phyloP scores from a whole-genome alignment of 306 rosid genomes.

The Dicorynia guianensis region DNA sequence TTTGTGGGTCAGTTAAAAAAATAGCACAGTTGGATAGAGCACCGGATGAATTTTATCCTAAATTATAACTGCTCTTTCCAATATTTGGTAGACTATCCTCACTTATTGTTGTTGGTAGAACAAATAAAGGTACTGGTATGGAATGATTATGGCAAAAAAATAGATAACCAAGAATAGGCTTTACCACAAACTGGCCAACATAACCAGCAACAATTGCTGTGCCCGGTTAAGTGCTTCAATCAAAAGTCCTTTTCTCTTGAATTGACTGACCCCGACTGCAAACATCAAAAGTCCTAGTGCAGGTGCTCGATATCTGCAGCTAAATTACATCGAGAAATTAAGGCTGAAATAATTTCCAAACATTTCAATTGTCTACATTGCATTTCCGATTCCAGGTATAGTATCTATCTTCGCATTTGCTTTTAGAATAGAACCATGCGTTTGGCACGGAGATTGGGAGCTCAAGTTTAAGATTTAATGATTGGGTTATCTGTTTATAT shows the following conservation, averaged over 20 bases:
- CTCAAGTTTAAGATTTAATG: no score
- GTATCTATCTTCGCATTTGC: no score
- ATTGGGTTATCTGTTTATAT: no score
- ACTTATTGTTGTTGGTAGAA: slow-evolving; percentile 88
- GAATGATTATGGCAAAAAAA: slow-evolving; percentile 66
- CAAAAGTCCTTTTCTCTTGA: slow-evolving; percentile 91
- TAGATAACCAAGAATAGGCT: slow-evolving; percentile 91
- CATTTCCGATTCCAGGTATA: no score
- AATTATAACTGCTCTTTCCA: slow-evolving; percentile 27
- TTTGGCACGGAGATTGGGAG: no score
- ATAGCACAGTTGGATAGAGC: slow-evolving; percentile 87
- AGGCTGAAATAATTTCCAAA: neutral
- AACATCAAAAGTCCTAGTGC: slow-evolving; percentile 98
- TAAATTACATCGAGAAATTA: neutral
- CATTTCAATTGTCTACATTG: slow-evolving; percentile 1
- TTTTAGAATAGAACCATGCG: no score
- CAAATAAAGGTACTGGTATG: slow-evolving; percentile 65
- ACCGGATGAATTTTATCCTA: no score
- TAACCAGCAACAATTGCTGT: slow-evolving; percentile 78
- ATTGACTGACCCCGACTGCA: slow-evolving; percentile 96
- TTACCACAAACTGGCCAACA: slow-evolving; percentile 78
- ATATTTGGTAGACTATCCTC: slow-evolving; percentile 44
- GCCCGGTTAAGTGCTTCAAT: slow-evolving; percentile 87
- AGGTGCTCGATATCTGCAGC: slow-evolving; percentile 89
- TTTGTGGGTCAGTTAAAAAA: slow-evolving; percentile 82